Base-by-base conservation (phyloP, 2,329 filamentous ascomycete genomes). In the Juglanconis oblonga region DNA sequence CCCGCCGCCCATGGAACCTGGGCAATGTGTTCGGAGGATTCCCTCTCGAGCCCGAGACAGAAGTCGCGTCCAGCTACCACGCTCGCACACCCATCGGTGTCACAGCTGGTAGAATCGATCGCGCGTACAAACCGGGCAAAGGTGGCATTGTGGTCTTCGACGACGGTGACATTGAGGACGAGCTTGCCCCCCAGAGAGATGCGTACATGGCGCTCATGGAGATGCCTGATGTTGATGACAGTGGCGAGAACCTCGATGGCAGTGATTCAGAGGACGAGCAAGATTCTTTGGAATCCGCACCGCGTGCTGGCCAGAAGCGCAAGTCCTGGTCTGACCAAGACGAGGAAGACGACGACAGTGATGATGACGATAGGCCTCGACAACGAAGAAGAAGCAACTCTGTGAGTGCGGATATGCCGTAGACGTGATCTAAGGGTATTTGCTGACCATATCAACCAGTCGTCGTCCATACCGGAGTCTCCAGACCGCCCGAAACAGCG, bases 121-220 rank as follows among this genome's bases (percentile, higher is more conserved):
- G 85, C 13, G 77, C 81, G 0, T 97, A 96, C 71, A 87, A 85
- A 64, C 86, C 90, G 5, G 90, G 91, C 35, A 89, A 84, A 69
- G 94, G 94, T 17, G 95, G 95, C 0, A 90, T 99, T 47, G 85
- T 99, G 62, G 92, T 97, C 2, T 96, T 95, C 72, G 95, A 98
- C 70, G 95, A 98, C 70, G 95, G 94, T 1, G 95, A 99, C 72
- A 93, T 99, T 54, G 90, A 94, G 66, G 90, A 94, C 66, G 90
- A 93, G 38, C 77, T 99, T 38, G 75, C 74, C 11, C 77, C 78
- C 1, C 92, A 98, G 74, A 84, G 86, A 66, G 87, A 91, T 61
- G 93, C 95, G 44, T 98, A 96, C 70, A 84, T 90, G 65, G 88
- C 89, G n/a, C 77, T 98, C 55, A 80, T 91, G 50, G 89, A 92